Evolutionary conservation across 1,139 yeast species (phyloP), one percentile per base, ranked within the genome.

Genomic region (Hyphopichia wangnamkhiaoensis): DNA sequence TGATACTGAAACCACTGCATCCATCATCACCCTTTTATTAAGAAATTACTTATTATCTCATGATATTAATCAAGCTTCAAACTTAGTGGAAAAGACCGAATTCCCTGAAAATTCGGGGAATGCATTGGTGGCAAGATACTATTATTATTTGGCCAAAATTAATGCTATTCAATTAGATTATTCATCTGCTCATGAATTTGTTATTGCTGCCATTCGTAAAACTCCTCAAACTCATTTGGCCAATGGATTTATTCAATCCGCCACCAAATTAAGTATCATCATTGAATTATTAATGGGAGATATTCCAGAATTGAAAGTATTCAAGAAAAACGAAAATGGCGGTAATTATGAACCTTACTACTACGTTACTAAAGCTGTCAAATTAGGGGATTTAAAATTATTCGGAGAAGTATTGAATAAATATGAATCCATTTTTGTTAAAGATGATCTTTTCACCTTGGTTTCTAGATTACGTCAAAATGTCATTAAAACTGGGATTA

Each of bases 201-300:
- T 88, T 39, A 85, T 89, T 41, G 89, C 95, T 15, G 96, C 98
- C 6, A 85, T 91, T 39, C 83, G 98, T 69, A 94, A 94, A 63
- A 91, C 96, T n/a, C 98, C 98, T 25, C 97, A 90, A 62, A 88
- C 96, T 1, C 74, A 80, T 35, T 79, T 83, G 47, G 90, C 97
- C 5, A 67, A 77, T 35, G 98, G 98, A 0, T 94, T 94, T 60
- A 65, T 91, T 47, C 96, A 90, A 64, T 80, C 88, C 35, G 95
- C 97, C 5, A 84, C 93, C 51, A 94, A 94, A 67, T 76, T 94
- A 50, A 86, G 83, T 58, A 85, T 93, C 46, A 77, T 91, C 40
- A 88, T 93, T 54, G 97, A 94, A 65, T 74, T 94, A 54, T 78
- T 94, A 50, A 91, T 93, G 82, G 98, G 99, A 38, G 98, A 93